These are phyloP conservation scores for Pseudophaeomoniella oleicola DNA, from an alignment of 2,329 filamentous ascomycete species.

Conservation along the genomic window DNA sequence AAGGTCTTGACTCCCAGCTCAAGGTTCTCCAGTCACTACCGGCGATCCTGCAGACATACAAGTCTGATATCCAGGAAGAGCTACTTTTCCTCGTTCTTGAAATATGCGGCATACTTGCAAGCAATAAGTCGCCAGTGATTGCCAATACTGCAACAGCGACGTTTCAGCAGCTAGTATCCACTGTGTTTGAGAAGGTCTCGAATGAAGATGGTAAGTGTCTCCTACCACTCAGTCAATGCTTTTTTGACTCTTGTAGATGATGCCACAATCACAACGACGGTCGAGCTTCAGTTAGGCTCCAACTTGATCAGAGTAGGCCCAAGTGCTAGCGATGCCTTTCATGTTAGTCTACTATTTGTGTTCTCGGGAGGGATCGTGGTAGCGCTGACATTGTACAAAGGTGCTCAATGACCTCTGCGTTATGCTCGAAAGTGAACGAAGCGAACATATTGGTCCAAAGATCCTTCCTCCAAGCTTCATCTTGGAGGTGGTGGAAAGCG, in stretches of 20 bases:
- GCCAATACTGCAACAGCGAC: slow-evolving; percentile 96
- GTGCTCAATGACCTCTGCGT: slow-evolving; percentile 82
- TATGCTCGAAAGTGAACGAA: slow-evolving; percentile 68
- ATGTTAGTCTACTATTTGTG: slow-evolving; percentile 30
- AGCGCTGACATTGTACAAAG: not conserved
- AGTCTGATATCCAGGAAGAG: slow-evolving; percentile 63
- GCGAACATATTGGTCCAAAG: slow-evolving; percentile 68
- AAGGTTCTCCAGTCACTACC: slow-evolving; percentile 91
- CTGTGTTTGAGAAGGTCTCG: slow-evolving; percentile 83
- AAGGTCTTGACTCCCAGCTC: slow-evolving; percentile 73
- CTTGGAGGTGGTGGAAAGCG: slow-evolving; percentile 80
- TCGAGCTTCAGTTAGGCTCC: slow-evolving; percentile 44
- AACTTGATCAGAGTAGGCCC: slow-evolving; percentile 52
- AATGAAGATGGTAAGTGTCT: slow-evolving; percentile 56
- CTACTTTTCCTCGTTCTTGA: slow-evolving; percentile 70
- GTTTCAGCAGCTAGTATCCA: slow-evolving; percentile 80
- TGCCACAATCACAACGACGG: not conserved
- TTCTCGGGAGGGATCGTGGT: not conserved
- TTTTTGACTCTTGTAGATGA: not conserved
- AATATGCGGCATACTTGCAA: slow-evolving; percentile 82
- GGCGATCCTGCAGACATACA: slow-evolving; percentile 80
- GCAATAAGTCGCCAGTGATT: slow-evolving; percentile 82
- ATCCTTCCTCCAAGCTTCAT: slow-evolving; percentile 69
- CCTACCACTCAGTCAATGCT: not conserved
- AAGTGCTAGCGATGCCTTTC: slow-evolving; percentile 73